phyloP scores from a whole-genome alignment of 352 stramenopile species.

The Globisporangium emineosum region DNA sequence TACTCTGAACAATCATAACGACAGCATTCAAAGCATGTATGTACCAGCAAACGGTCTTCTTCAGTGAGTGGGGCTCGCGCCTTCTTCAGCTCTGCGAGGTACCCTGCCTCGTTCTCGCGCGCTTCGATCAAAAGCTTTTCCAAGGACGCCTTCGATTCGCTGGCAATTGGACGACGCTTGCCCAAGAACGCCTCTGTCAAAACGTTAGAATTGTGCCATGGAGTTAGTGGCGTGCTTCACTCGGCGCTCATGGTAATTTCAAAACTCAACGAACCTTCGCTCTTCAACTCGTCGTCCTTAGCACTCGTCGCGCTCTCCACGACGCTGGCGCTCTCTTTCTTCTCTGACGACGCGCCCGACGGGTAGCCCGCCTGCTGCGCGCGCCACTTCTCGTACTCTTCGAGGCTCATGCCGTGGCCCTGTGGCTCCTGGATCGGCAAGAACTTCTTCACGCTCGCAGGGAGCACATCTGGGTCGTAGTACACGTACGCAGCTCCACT shows the following conservation, averaged over 20 bases:
- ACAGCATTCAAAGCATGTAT: not conserved
- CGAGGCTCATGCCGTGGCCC: conserved; percentile 81
- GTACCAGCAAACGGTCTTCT: conserved; percentile 82
- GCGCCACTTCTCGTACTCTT: conserved; percentile 86
- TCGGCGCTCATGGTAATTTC: not conserved
- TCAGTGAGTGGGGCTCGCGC: conserved; percentile 35
- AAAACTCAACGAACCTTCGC: conserved; percentile 21
- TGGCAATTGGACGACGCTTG: conserved; percentile 10
- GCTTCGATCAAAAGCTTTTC: conserved; percentile 74
- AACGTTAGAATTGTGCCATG: conserved; percentile 24
- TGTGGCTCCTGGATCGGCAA: conserved; percentile 79
- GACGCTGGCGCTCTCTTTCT: conserved; percentile 23
- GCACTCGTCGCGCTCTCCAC: conserved; percentile 4
- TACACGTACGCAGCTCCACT: conserved; percentile 82
- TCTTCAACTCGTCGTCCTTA: conserved; percentile 22
- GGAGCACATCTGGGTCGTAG: conserved; percentile 82
- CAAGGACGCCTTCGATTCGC: conserved; percentile 69
- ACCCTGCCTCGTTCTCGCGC: conserved; percentile 76
- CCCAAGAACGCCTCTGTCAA: conserved; percentile 15
- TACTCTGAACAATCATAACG: not conserved
- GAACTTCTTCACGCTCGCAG: conserved; percentile 66
- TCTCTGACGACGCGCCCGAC: conserved; percentile 22
- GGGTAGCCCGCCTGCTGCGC: conserved; percentile 60
- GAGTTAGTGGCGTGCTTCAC: conserved; percentile 6
- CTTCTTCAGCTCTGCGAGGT: conserved; percentile 76